These are phyloP conservation scores for Cucurbitaria berberidis DNA, from an alignment of 2,329 filamentous ascomycete genomes.

Conservation along the genomic window DNA sequence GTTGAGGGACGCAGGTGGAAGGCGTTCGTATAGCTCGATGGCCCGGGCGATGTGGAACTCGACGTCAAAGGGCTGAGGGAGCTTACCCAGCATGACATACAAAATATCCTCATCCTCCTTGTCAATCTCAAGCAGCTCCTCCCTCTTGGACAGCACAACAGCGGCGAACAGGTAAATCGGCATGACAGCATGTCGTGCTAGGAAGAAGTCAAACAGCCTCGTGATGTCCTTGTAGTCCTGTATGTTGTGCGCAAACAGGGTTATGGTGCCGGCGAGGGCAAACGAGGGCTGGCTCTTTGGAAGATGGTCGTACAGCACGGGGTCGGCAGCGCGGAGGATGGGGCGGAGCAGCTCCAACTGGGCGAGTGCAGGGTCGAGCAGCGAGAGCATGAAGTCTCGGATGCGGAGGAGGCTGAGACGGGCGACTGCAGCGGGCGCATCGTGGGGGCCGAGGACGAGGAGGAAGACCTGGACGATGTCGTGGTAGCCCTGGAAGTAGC, in stretches of 20 bases:
- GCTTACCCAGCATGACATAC: constrained; percentile 83
- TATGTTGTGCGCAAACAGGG: constrained; percentile 96
- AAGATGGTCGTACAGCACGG: constrained; percentile 75
- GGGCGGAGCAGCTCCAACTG: constrained; percentile 89
- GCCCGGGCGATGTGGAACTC: constrained; percentile 76
- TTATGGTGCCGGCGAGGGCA: constrained; percentile 89
- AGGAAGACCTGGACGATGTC: constrained; percentile 97
- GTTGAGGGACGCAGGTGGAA: constrained; percentile 75
- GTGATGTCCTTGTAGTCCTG: constrained; percentile 87
- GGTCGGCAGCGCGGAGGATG: constrained; percentile 76
- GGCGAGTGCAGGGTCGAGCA: constrained; percentile 76
- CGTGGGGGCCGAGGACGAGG: constrained; percentile 73
- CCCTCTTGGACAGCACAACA: constrained; percentile 74
- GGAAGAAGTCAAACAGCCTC: constrained; percentile 87
- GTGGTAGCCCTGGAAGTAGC: constrained; percentile 98
- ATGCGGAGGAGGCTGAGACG: constrained; percentile 90
- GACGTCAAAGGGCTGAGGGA: constrained; percentile 80
- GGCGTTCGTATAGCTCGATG: constrained; percentile 64
- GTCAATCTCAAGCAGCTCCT: constrained; percentile 85
- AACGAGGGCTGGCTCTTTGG: constrained; percentile 84
- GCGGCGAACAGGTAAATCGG: constrained; percentile 88
- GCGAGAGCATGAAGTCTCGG: constrained; percentile 96
- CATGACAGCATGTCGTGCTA: constrained; percentile 86
- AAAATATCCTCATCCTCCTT: constrained; percentile 82
- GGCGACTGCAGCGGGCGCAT: constrained; percentile 69